Base-by-base conservation (phyloP, 2,329 filamentous ascomycete species). In the Dactylellina drechsleri region DNA sequence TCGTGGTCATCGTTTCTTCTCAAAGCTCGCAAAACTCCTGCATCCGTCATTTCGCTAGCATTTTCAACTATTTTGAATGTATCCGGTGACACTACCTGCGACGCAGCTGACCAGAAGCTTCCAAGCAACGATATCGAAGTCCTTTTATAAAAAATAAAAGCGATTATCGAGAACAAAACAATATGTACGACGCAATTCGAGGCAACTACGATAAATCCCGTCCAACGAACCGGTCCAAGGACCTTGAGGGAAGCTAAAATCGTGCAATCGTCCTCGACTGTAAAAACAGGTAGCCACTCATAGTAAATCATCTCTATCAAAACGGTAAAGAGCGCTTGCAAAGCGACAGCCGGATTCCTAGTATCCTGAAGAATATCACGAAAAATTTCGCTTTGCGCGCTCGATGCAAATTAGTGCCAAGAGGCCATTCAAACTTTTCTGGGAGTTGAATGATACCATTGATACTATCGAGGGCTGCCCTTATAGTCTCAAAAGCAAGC, bases 281-380 rank as follows among this genome's bases (percentile, higher is more conserved):
- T 36, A 28, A 54, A 54, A 7, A 8, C 18, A 12, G 20, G 18
- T 15, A 26, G 52, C 12, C 13, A 54, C 10, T 54, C 52, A 10
- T 54, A 54, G 52, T 54, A 54, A 6, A 54, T 18, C 13, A 54
- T 54, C 18, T 36, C 52, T 23, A 54, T 54, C 28, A 54, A 26
- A 15, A 54, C 23, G 8, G 52, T 54, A 15, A 54, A 26, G 20
- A 54, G 28, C 13, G 52, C 52, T 28, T 54, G 52, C 13, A 54
- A n/a, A 12, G 18, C 52, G 10, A 54, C 2, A 12, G 52, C 52
- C 8, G 52, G 52, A 18, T 54, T 54, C 12, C 23, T 28, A 15
- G 52, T 54, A 15, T 28, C 16, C 23, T 12, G 8, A 28, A 54
- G 5, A 12, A 28, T 54, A 10, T 54, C 52, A 10, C 13, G 18